These are phyloP conservation scores for Fusarium sp. DNA, from an alignment of 2,329 filamentous ascomycete genomes.

Conservation along the genomic window DNA sequence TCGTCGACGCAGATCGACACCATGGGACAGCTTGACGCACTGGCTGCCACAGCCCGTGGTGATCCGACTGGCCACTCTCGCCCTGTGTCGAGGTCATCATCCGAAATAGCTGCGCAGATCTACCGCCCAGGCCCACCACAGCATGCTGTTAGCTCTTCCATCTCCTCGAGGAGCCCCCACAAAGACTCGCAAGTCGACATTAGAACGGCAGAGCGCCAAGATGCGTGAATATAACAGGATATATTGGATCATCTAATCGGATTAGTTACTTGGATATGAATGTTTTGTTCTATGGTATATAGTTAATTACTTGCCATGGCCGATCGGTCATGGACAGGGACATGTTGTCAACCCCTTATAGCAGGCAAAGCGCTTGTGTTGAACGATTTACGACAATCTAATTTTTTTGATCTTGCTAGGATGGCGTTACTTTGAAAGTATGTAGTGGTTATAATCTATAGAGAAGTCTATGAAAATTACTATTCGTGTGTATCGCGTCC, in stretches of 20 bases:
- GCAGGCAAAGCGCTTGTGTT: not conserved
- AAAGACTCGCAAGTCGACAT: conserved; percentile 24
- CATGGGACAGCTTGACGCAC: conserved; percentile 87
- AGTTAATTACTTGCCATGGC: not conserved
- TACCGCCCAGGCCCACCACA: not conserved
- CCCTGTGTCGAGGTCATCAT: conserved; percentile 22
- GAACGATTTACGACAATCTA: not conserved
- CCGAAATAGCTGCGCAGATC: conserved; percentile 1
- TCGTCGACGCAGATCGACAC: conserved; percentile 71
- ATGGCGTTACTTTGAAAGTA: not conserved
- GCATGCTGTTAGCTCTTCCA: not conserved
- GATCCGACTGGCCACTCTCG: conserved; percentile 57
- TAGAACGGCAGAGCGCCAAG: conserved; percentile 3
- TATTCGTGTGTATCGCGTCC: not conserved
- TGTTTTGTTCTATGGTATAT: not conserved
- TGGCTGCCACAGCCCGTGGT: conserved; percentile 90
- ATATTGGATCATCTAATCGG: not conserved
- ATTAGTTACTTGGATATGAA: not conserved
- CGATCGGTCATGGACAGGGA: not conserved
- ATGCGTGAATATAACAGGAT: not conserved
- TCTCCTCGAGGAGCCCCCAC: conserved; percentile 14
- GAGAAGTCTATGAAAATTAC: not conserved
- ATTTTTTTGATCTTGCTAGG: not conserved
- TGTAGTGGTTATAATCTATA: not conserved
- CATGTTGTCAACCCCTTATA: not conserved